phyloP scores from a whole-genome alignment of 192 early-diverging fungal species.

The Mortierella hygrophila region DNA sequence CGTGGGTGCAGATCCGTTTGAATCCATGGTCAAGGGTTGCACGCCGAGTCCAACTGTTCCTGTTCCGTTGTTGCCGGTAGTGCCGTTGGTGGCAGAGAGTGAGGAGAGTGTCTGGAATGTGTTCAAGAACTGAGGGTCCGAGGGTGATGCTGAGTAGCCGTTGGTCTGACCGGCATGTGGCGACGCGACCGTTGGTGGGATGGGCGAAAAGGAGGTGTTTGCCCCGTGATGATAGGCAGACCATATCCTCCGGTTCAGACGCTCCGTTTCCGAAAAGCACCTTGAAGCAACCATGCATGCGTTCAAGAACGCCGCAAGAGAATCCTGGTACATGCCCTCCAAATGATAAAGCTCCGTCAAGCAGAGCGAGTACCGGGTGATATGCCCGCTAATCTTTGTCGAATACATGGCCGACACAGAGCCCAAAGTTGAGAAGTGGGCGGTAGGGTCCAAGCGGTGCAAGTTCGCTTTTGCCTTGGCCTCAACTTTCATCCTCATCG shows the following conservation, averaged over 20 bases:
- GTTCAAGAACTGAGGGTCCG: background rate
- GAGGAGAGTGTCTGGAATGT: conserved; percentile 1
- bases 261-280: conserved; percentile 27
- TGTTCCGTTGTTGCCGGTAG: background rate
- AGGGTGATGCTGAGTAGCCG: background rate
- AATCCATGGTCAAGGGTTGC: background rate
- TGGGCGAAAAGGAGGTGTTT: background rate
- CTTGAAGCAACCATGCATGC: conserved; percentile 44
- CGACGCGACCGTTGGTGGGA: background rate
- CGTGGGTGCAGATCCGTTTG: background rate
- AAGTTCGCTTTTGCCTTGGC: background rate
- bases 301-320: conserved; percentile 41
- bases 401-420: background rate
- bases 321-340: conserved; percentile 38
- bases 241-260: conserved; percentile 38
- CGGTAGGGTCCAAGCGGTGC: background rate
- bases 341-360: conserved; percentile 45
- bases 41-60: background rate
- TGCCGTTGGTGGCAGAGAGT: background rate
- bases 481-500: conserved; percentile 16
- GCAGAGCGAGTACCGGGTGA: conserved; percentile 35
- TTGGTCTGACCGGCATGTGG: background rate
- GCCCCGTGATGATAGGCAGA: conserved; percentile 17
- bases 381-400: conserved; percentile 16
- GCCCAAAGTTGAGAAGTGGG: no score